A percentile compares a stretch with the other conserved stretches of the same genome.
These are phyloP conservation scores for Saccharomycopsis selenospora DNA, from an alignment of 805 yeast genomes.

Conservation along the genomic window DNA sequence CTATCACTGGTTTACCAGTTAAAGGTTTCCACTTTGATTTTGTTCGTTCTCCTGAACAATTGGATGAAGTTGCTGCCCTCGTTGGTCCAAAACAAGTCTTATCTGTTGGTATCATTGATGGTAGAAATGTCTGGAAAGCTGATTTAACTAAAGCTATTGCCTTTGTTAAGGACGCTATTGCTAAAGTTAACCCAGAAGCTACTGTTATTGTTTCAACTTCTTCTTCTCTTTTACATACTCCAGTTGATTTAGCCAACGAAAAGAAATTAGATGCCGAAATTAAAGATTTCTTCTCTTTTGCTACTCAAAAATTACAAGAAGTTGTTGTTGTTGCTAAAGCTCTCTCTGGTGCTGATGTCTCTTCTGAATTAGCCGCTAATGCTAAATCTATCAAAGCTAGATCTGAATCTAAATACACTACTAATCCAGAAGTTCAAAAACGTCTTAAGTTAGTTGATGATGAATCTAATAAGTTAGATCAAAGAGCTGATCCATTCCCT, in stretches of 20 bases:
- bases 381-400: slow-evolving; percentile 82
- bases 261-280: slow-evolving; percentile 82
- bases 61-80: slow-evolving; percentile 68
- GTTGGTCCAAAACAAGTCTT: slow-evolving; percentile 65
- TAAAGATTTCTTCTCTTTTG: slow-evolving; percentile 98
- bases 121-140: slow-evolving; percentile 99
- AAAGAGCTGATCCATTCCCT: slow-evolving; percentile 83
- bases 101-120: slow-evolving; percentile 96
- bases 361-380: slow-evolving; percentile 75
- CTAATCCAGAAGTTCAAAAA: slow-evolving; percentile 82
- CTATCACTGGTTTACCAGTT: slow-evolving; percentile 86
- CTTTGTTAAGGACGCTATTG: slow-evolving; percentile 74
- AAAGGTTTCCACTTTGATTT: slow-evolving; percentile 95
- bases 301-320: slow-evolving; percentile 91
- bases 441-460: slow-evolving; percentile 75
- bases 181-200: slow-evolving; percentile 76
- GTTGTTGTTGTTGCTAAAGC: slow-evolving; percentile 88
- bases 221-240: slow-evolving; percentile 87
- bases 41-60: slow-evolving; percentile 93
- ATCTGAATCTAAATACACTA: slow-evolving; percentile 79
- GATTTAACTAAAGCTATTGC: slow-evolving; percentile 83
- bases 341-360: slow-evolving; percentile 73
- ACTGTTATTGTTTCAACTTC: slow-evolving; percentile 93
- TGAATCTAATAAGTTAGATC: slow-evolving; percentile 46
- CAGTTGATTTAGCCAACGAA: slow-evolving; percentile 92